Evolutionary conservation across 1,284 basidiomycete genomes (phyloP).

Genomic region (Microbotryum saponariae): DNA sequence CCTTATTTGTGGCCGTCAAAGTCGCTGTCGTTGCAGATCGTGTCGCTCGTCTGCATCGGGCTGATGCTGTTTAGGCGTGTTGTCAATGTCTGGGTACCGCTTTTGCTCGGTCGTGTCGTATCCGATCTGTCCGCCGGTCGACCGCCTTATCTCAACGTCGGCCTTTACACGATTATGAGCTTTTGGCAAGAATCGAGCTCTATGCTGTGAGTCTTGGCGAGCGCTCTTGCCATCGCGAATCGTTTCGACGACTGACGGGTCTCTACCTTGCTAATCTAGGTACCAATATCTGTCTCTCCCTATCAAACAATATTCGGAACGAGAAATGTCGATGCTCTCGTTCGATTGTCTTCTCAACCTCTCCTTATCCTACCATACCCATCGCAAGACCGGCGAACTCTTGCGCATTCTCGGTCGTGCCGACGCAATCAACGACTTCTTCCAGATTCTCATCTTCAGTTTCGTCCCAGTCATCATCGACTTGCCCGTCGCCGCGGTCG

Average conservation of each 20-base stretch:
- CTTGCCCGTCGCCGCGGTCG: conserved; percentile 39
- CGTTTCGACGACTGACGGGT: not conserved
- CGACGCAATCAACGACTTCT: conserved; percentile 37
- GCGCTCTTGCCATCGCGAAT: not conserved
- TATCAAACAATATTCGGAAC: conserved; percentile 52
- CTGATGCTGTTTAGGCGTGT: conserved; percentile 46
- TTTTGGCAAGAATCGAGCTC: conserved; percentile 45
- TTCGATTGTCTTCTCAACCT: conserved; percentile 73
- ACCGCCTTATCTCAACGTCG: conserved; percentile 38
- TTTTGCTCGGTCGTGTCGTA: conserved; percentile 63
- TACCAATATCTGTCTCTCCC: conserved; percentile 45
- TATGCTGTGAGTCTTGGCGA: conserved; percentile 30
- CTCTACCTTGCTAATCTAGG: conserved; percentile 26
- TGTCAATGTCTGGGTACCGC: conserved; percentile 65
- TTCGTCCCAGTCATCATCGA: conserved; percentile 62
- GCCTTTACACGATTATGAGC: conserved; percentile 40
- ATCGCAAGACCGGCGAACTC: conserved; percentile 59
- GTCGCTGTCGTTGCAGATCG: conserved; percentile 55
- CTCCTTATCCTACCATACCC: conserved; percentile 75
- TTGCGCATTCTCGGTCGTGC: conserved; percentile 58
- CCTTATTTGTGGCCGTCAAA: conserved; percentile 78
- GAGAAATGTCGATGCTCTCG: conserved; percentile 64
- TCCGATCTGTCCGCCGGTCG: conserved; percentile 38
- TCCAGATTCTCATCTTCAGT: conserved; percentile 56
- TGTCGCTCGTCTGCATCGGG: conserved; percentile 45